These are phyloP conservation scores for Phialophora macrospora DNA, from an alignment of 2,329 filamentous ascomycete species.

Conservation along the genomic window DNA sequence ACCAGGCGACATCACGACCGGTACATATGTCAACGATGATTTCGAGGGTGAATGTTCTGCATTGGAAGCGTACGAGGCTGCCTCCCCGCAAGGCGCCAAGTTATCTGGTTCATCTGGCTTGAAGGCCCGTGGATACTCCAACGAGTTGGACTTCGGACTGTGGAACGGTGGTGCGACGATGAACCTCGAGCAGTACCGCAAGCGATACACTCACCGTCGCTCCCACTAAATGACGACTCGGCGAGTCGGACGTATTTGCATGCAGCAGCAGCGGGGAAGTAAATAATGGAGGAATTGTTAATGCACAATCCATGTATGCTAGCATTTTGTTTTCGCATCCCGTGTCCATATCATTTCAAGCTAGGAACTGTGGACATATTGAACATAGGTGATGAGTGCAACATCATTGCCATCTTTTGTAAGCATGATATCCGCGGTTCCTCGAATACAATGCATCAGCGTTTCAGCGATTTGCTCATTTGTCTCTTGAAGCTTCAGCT, in stretches of 20 bases:
- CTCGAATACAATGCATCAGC: constrained; percentile 5
- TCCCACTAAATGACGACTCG: constrained; percentile 19
- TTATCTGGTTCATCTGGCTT: constrained; percentile 27
- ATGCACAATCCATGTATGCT: constrained; percentile 26
- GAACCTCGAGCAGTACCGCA: constrained; percentile 25
- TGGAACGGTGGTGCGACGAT: constrained; percentile 22
- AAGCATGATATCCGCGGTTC: constrained; percentile 13
- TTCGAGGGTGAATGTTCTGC: constrained; percentile 36
- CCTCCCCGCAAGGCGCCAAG: constrained; percentile 24
- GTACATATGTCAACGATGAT: constrained; percentile 25
- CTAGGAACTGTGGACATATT: constrained; percentile 11
- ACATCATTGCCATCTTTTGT: constrained; percentile 12
- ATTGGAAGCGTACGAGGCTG: constrained; percentile 20
- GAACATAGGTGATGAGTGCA: constrained; percentile 12
- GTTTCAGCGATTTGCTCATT: not conserved
- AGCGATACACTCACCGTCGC: constrained; percentile 25
- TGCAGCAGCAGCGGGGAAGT: constrained; percentile 24
- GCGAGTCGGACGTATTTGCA: constrained; percentile 15
- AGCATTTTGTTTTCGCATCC: constrained; percentile 21
- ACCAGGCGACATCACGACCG: constrained; percentile 31
- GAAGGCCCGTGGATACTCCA: constrained; percentile 24
- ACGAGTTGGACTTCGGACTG: constrained; percentile 20
- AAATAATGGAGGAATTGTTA: constrained; percentile 26
- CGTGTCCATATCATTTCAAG: constrained; percentile 11
- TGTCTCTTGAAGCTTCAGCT: not conserved